Evolutionary conservation across 768 basidiomycete genomes (phyloP).

Genomic region (Lepiota brunneoincarnata): DNA sequence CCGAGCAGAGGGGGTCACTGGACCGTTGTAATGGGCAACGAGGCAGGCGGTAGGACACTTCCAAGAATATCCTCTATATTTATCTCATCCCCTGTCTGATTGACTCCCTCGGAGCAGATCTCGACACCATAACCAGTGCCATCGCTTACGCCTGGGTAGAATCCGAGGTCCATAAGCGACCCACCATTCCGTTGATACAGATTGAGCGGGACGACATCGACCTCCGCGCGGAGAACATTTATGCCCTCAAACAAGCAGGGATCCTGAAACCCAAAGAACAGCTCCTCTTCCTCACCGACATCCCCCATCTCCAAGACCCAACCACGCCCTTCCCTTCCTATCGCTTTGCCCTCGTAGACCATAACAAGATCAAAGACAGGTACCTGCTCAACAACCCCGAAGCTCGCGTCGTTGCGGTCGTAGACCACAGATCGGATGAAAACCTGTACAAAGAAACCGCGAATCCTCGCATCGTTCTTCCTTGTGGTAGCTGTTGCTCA

Average conservation of each 20-base stretch:
- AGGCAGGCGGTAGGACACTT: constrained; percentile 77
- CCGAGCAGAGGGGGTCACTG: constrained; percentile 54
- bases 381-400: constrained; percentile 39
- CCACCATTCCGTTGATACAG: constrained; percentile 71
- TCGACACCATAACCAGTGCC: constrained; percentile 86
- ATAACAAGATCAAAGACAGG: constrained; percentile 62
- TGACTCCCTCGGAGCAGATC: constrained; percentile 54
- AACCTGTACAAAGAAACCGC: constrained; percentile 55
- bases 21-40: constrained; percentile 93
- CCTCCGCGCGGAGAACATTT: constrained; percentile 85
- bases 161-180: constrained; percentile 49
- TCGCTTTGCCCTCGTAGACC: constrained; percentile 84
- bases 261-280: constrained; percentile 47
- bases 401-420: constrained; percentile 64
- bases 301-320: constrained; percentile 35
- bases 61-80: not conserved
- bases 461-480: constrained; percentile 63
- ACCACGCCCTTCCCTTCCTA: constrained; percentile 43
- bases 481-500: constrained; percentile 80
- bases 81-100: not conserved
- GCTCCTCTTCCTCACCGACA: constrained; percentile 68
- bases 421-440: constrained; percentile 95
- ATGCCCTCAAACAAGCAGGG: constrained; percentile 64
- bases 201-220: constrained; percentile 64
- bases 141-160: constrained; percentile 82